These are phyloP conservation scores for Trichoderma aggressivum DNA, from an alignment of 2,329 filamentous ascomycete genomes.

Conservation along the genomic window DNA sequence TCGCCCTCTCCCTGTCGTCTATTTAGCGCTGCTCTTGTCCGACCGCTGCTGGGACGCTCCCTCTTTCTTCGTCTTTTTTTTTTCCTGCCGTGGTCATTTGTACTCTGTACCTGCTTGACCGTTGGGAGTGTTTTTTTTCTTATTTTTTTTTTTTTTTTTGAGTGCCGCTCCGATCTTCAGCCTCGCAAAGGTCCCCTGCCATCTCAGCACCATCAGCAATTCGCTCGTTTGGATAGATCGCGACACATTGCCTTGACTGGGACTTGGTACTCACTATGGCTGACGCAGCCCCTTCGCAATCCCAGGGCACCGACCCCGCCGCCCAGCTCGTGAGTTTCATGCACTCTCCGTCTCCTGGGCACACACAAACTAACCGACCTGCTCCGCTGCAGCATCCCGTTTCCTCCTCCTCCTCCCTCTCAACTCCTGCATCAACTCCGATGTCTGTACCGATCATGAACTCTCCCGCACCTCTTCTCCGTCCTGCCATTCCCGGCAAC, in stretches of 20 bases:
- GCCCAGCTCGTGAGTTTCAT: slow-evolving; percentile 23
- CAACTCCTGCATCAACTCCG: slow-evolving; percentile 32
- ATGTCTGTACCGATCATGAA: slow-evolving; percentile 59
- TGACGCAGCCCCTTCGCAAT: slow-evolving; percentile 26
- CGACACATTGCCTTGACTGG: slow-evolving; percentile 20
- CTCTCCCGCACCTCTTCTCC: slow-evolving; percentile 74
- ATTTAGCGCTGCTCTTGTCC: neutral
- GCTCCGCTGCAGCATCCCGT: slow-evolving; percentile 11
- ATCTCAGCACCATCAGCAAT: slow-evolving; percentile 9
- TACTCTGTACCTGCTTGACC: neutral
- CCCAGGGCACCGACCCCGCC: slow-evolving; percentile 22
- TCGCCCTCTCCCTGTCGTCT: neutral
- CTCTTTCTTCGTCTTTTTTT: neutral
- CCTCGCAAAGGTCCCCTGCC: neutral
- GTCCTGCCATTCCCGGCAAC: slow-evolving; percentile 74
- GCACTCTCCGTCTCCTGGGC: neutral
- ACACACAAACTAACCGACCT: slow-evolving; percentile 5
- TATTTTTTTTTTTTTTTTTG: neutral
- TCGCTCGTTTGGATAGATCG: slow-evolving; percentile 9
- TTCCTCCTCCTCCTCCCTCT: slow-evolving; percentile 21
- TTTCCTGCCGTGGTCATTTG: neutral
- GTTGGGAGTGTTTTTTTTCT: neutral
- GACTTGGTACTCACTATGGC: slow-evolving; percentile 26
- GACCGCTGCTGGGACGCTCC: neutral
- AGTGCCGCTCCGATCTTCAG: slow-evolving; percentile 4